Evolutionary conservation across 805 yeast species (phyloP), one percentile per base, ranked within the genome.

Genomic region (Zygosaccharomyces siamensis): DNA sequence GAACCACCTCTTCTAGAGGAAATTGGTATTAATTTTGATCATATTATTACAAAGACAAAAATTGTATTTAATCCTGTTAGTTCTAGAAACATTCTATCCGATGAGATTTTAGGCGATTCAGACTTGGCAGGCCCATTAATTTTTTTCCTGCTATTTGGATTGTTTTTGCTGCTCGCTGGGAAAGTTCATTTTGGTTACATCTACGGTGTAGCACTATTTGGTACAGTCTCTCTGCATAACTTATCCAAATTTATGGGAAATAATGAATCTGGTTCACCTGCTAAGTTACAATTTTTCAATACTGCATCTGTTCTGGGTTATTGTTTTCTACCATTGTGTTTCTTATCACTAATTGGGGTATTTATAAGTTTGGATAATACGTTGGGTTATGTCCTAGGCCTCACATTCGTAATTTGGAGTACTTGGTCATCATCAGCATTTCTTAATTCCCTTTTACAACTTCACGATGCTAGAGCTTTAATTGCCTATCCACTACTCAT

Each of bases 101-200:
- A 82, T 35, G 93, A 89, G 57, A 83, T 83, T 31, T 79, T 88
- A 80, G 81, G 83, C 46, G 99, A 92, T 67, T 77, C 93, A 23
- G 99, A 93, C 64, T 74, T 93, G 57, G 97, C 98, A 0, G 99
- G 99, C 1, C 99, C 99, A 1, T 75, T 93, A 28, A 71, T 93
- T 36, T 93, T 92, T 67, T 92, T 92, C 61, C 72, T 93, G 45
- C 68, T 89, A 48, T 92, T 92, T 63, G 99, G 97, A 18, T 77
- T 89, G 0, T 80, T 85, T 51, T 72, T 93, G 46, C 71, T 92
- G 44, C 73, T 90, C 39, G 83, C 96, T 1, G 98, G 99, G 4
- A 93, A 92, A 66, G 86, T 92, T 12, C 98, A 93, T 66, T 93
- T 93, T 64, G 98, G 98, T 2, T 93, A 93, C 67, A 86, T 93